phyloP scores from a whole-genome alignment of 208 protist species.

The Trypanosomatidae sp. region DNA sequence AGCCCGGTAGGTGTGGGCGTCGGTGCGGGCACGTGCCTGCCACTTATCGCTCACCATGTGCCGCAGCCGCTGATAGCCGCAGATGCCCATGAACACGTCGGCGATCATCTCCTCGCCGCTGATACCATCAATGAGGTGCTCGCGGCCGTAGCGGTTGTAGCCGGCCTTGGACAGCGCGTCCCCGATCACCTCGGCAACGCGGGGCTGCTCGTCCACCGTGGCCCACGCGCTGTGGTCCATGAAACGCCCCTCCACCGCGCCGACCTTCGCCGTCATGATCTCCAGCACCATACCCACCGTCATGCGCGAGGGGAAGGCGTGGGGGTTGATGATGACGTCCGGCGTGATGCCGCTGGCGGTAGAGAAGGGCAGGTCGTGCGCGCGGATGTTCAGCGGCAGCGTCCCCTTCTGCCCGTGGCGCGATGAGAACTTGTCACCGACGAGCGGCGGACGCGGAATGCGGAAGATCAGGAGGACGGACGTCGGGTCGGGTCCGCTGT shows the following conservation, averaged over 20 bases:
- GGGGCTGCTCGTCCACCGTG: slow-evolving; percentile 58
- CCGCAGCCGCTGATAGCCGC: slow-evolving; percentile 99
- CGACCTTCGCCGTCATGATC: slow-evolving; percentile 78
- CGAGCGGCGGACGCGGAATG: slow-evolving; percentile 95
- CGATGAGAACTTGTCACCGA: slow-evolving; percentile 99
- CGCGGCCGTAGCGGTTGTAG: slow-evolving; percentile 98
- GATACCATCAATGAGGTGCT: slow-evolving; percentile 95
- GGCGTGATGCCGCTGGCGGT: slow-evolving; percentile 96
- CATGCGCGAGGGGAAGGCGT: slow-evolving; percentile 99
- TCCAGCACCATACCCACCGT: slow-evolving; percentile 99
- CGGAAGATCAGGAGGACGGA: slow-evolving; percentile 75
- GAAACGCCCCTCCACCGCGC: slow-evolving; percentile 94
- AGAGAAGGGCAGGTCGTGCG: slow-evolving; percentile 99
- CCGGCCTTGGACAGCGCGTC: slow-evolving; percentile 93
- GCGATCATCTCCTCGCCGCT: slow-evolving; percentile 96
- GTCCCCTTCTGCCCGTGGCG: slow-evolving; percentile 99
- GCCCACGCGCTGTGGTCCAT: slow-evolving; percentile 96
- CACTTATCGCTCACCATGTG: slow-evolving; percentile 99
- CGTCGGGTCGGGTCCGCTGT: slow-evolving; percentile 80
- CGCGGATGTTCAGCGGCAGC: slow-evolving; percentile 97
- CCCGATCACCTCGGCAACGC: slow-evolving; percentile 93
- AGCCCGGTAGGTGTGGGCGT: slow-evolving; percentile 87
- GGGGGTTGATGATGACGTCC: slow-evolving; percentile 99
- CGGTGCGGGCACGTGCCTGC: slow-evolving; percentile 96
- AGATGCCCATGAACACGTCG: slow-evolving; percentile 98